These are phyloP conservation scores for Thalassia testudinum DNA, from an alignment of 116 monocot species.

Conservation along the genomic window DNA sequence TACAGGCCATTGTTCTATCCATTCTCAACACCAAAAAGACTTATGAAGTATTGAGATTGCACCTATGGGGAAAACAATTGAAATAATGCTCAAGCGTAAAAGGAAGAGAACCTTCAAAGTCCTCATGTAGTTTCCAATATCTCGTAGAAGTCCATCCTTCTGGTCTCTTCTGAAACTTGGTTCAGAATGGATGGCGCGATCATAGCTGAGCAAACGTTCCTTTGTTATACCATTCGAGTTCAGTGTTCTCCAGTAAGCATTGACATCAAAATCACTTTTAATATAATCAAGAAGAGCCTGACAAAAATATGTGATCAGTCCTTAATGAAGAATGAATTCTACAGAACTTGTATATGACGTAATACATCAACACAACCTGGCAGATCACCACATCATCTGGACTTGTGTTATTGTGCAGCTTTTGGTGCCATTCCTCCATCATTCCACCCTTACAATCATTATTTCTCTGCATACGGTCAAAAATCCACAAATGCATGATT, in stretches of 20 bases:
- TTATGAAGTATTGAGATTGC: no score
- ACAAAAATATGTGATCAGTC: conserved; percentile 6
- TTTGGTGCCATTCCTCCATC: conserved; percentile 99
- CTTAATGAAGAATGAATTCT: no score
- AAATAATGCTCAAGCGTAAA: not conserved
- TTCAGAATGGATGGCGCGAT: conserved; percentile 88
- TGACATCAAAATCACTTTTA: conserved; percentile 63
- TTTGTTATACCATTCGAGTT: conserved; percentile 77
- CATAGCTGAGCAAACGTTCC: conserved; percentile 93
- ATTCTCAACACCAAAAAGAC: no score
- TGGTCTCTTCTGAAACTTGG: conserved; percentile 73
- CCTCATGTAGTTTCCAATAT: conserved; percentile 78
- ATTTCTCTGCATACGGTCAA: conserved; percentile 33
- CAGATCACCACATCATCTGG: conserved; percentile 99
- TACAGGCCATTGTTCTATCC: no score
- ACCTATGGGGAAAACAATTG: no score
- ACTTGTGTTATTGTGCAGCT: conserved; percentile 97
- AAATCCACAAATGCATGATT: not conserved
- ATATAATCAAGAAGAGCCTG: conserved; percentile 95
- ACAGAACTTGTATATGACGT: not conserved
- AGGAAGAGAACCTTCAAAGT: conserved; percentile 63
- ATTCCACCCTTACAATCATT: conserved; percentile 96
- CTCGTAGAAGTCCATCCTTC: conserved; percentile 77
- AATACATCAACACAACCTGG: conserved; percentile 45
- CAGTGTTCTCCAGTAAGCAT: conserved; percentile 80